Percentiles rank a stretch among this genome's conserved stretches.
These are phyloP conservation scores for Beauveria sp. DNA, from an alignment of 2,329 filamentous ascomycete genomes.

Conservation along the genomic window DNA sequence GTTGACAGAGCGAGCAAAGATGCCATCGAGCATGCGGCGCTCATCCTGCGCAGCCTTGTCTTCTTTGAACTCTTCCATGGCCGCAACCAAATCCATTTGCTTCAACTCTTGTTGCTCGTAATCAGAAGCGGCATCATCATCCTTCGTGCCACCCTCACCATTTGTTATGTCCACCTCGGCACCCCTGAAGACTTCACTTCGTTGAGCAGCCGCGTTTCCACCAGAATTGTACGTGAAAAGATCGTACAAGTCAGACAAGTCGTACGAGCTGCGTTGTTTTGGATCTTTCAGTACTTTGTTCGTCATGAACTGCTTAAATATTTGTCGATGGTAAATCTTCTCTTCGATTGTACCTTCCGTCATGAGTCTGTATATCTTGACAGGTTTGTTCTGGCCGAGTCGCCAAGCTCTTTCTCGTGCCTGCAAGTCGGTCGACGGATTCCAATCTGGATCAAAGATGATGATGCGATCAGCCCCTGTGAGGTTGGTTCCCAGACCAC, in stretches of 20 bases:
- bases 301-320: slow-evolving; percentile 96
- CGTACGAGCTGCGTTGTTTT: slow-evolving; percentile 86
- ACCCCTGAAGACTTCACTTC: slow-evolving; percentile 79
- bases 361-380: slow-evolving; percentile 97
- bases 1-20: slow-evolving; percentile 82
- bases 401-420: slow-evolving; percentile 94
- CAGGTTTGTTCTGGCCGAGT: slow-evolving; percentile 86
- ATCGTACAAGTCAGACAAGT: slow-evolving; percentile 83
- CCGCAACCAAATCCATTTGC: slow-evolving; percentile 52
- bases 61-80: slow-evolving; percentile 55
- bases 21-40: slow-evolving; percentile 75
- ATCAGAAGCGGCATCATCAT: slow-evolving; percentile 12
- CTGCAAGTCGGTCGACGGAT: slow-evolving; percentile 92
- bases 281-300: slow-evolving; percentile 95
- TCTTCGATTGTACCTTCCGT: slow-evolving; percentile 97
- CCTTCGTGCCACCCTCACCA: slow-evolving; percentile 7
- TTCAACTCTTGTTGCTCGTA: slow-evolving; percentile 38
- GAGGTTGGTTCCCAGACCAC: slow-evolving; percentile 86
- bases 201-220: slow-evolving; percentile 57
- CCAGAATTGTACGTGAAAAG: slow-evolving; percentile 65
- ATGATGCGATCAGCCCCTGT: slow-evolving; percentile 94
- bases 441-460: slow-evolving; percentile 98
- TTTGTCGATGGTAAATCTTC: slow-evolving; percentile 97
- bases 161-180: slow-evolving; percentile 54
- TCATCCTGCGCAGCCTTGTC: slow-evolving; percentile 49